A percentile compares a stretch with the other conserved stretches of the same genome.
Conservation (phyloP, 148 eudicot genomes). For the Rhododendron williamsianum region DNA sequence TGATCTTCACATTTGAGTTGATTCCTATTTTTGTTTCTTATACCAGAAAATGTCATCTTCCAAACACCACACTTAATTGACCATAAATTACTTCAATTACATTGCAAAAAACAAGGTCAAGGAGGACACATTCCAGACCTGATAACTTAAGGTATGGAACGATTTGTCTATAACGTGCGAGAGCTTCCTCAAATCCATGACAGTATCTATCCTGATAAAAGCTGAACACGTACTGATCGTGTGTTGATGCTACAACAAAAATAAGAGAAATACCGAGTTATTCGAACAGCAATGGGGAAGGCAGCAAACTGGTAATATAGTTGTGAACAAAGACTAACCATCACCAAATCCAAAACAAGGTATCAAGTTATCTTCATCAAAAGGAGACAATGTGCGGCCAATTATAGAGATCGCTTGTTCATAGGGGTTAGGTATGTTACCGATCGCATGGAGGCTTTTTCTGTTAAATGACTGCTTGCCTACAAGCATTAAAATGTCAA, state of each 20-base stretch:
- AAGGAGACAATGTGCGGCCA: slow-evolving; percentile 74
- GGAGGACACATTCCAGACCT: slow-evolving; percentile 28
- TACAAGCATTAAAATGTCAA: slow-evolving; percentile 21
- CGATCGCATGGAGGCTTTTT: slow-evolving; percentile 66
- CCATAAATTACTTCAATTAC: background rate
- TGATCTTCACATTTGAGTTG: background rate
- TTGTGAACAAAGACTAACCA: slow-evolving; percentile 39
- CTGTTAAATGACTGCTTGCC: slow-evolving; percentile 66
- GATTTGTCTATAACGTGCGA: slow-evolving; percentile 62
- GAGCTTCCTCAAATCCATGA: slow-evolving; percentile 78
- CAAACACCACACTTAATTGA: background rate
- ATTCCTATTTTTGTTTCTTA: background rate
- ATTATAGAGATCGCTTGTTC: slow-evolving; percentile 83
- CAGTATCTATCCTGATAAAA: slow-evolving; percentile 66
- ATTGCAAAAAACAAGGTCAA: slow-evolving; percentile 9
- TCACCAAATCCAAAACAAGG: slow-evolving; percentile 92
- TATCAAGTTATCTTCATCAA: slow-evolving; percentile 78
- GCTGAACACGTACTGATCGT: slow-evolving; percentile 63
- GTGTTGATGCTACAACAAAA: slow-evolving; percentile 46
- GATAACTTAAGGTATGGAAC: slow-evolving; percentile 54
- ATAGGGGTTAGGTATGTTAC: slow-evolving; percentile 55
- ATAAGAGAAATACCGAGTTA: background rate
- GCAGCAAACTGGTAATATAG: background rate
- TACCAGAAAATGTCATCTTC: background rate
- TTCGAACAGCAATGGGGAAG: background rate